These are phyloP conservation scores for Cryptosporidium andersoni DNA, from an alignment of 169 alveolate species.

Conservation along the genomic window DNA sequence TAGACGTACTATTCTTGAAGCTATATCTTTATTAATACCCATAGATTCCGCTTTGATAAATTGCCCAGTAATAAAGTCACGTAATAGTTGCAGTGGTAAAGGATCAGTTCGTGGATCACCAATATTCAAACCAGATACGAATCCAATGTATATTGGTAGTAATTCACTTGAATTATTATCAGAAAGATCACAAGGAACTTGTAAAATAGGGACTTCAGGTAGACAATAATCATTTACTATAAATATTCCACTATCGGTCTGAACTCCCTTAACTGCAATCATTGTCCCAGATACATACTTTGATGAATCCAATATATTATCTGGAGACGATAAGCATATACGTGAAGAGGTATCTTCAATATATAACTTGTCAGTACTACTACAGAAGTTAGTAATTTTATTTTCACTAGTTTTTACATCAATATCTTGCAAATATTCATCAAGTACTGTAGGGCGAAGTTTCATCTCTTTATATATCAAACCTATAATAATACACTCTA, in stretches of 20 bases:
- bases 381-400: constrained; percentile 3
- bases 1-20: constrained; percentile 50
- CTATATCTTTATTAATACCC: not conserved
- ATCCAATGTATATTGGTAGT: constrained; percentile 36
- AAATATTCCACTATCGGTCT: constrained; percentile 22
- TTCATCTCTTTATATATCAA: constrained; percentile 52
- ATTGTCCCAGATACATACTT: constrained; percentile 31
- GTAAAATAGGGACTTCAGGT: constrained; percentile 26
- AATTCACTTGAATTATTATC: not conserved
- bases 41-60: constrained; percentile 4
- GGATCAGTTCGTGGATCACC: constrained; percentile 22
- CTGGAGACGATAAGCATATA: constrained; percentile 11
- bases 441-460: constrained; percentile 38
- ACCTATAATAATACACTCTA: constrained; percentile 46
- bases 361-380: constrained; percentile 30
- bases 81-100: constrained; percentile 40
- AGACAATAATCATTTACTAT: constrained; percentile 20
- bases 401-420: not conserved
- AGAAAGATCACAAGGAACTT: not conserved
- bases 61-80: constrained; percentile 48
- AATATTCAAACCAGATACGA: constrained; percentile 52
- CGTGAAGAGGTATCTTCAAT: constrained; percentile 59
- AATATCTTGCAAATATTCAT: constrained; percentile 62
- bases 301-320: not conserved
- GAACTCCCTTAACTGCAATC: constrained; percentile 43